A percentile compares a stretch with the other conserved stretches of the same genome.
Evolutionary conservation across 208 protist species (phyloP).

Genomic region (Leishmania lainsoni): DNA sequence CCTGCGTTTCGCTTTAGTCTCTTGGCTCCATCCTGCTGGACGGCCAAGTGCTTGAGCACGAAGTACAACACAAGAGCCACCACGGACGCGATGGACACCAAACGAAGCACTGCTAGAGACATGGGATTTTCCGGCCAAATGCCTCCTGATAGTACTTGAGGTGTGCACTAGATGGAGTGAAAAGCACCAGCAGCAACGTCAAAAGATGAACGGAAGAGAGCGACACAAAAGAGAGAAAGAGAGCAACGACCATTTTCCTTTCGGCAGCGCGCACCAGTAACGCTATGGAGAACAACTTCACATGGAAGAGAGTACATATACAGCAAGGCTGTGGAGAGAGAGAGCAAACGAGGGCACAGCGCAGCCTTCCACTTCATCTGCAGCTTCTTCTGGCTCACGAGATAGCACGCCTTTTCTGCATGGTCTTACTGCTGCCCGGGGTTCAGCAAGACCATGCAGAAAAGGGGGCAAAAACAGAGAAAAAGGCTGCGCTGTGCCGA

Average conservation of each 20-base stretch:
- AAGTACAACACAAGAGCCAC: constrained; percentile 13
- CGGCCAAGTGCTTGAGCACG: background rate
- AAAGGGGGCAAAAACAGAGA: background rate
- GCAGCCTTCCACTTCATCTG: constrained; percentile 12
- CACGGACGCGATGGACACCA: constrained; percentile 9
- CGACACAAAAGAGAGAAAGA: background rate
- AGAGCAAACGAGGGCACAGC: background rate
- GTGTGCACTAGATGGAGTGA: background rate
- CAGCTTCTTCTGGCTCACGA: constrained; percentile 92
- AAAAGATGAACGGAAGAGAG: background rate
- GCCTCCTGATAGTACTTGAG: too few species aligned
- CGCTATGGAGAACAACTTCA: too few species aligned
- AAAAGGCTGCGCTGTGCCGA: background rate
- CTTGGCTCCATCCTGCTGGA: background rate
- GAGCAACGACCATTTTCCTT: background rate
- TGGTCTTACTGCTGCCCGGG: background rate
- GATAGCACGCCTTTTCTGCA: constrained; percentile 21
- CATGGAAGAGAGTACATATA: background rate
- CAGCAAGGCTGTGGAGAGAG: background rate
- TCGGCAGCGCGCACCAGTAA: background rate
- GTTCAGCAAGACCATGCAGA: background rate
- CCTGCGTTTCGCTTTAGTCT: background rate
- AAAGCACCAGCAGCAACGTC: background rate
- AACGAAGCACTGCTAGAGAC: background rate
- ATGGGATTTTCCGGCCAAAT: background rate